These are phyloP conservation scores for Scedosporium minutisporum DNA, from an alignment of 2,329 filamentous ascomycete species.

Conservation along the genomic window DNA sequence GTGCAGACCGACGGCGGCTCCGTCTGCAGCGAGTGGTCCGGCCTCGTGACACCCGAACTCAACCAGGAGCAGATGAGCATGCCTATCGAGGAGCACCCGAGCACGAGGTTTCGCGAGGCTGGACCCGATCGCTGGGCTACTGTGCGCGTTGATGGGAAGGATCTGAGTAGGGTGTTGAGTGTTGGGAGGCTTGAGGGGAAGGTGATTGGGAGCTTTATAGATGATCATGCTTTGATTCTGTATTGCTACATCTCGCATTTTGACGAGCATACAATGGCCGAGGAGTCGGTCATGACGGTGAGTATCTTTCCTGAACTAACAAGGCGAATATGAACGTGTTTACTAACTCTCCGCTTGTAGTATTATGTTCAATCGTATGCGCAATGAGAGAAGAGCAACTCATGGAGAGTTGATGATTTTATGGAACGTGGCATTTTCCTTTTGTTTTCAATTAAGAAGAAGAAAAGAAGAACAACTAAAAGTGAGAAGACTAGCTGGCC, in stretches of 20 bases:
- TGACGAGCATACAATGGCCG: conserved; percentile 48
- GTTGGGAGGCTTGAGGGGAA: conserved; percentile 81
- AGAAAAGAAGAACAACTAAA: no score
- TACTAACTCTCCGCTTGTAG: conserved; percentile 13
- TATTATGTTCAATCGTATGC: conserved; percentile 36
- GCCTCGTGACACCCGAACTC: conserved; percentile 76
- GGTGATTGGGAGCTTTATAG: conserved; percentile 83
- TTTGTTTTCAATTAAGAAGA: no score
- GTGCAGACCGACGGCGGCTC: conserved; percentile 76
- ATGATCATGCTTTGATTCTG: conserved; percentile 71
- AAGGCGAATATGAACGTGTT: neutral
- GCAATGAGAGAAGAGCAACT: neutral
- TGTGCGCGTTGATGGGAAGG: conserved; percentile 82
- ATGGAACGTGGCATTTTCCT: no score
- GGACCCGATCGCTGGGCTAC: conserved; percentile 80
- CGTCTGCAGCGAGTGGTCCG: conserved; percentile 78
- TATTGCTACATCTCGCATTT: conserved; percentile 72
- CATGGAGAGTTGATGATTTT: no score
- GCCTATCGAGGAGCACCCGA: conserved; percentile 70
- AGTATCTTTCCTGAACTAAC: conserved; percentile 17
- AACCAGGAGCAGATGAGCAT: conserved; percentile 67
- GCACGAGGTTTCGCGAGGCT: conserved; percentile 64
- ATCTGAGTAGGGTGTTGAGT: conserved; percentile 91
- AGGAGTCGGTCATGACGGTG: conserved; percentile 70
- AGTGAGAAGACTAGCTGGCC: no score